Evolutionary conservation across 1,284 basidiomycete genomes (phyloP).

Genomic region (Melampsora americana): DNA sequence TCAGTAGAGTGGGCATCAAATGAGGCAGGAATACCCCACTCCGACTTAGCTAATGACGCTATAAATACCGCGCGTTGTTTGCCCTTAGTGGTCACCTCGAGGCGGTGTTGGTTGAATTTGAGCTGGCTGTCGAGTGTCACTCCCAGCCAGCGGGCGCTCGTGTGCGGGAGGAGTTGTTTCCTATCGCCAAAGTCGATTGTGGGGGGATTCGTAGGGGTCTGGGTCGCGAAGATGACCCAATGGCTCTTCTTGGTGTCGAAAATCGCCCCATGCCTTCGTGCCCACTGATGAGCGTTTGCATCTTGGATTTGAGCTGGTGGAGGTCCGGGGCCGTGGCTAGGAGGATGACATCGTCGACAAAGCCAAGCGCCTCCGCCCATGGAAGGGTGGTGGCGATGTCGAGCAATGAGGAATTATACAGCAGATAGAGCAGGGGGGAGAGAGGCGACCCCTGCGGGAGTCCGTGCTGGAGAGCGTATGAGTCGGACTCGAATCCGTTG

Average conservation of each 20-base stretch:
- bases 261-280: not conserved
- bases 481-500: not conserved
- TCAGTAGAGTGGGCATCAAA: not conserved
- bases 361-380: not conserved
- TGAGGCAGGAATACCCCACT: not conserved
- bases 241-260: not conserved
- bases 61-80: not conserved
- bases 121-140: conserved; percentile 4
- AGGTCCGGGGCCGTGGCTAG: not conserved
- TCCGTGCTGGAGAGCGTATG: not conserved
- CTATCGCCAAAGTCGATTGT: not conserved
- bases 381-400: not conserved
- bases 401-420: not conserved
- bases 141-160: conserved; percentile 5
- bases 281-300: not conserved
- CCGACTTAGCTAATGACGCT: not conserved
- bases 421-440: not conserved
- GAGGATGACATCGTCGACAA: not conserved
- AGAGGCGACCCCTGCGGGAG: not conserved
- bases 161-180: not conserved
- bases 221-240: not conserved
- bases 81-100: not conserved
- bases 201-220: too few species aligned
- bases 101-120: conserved; percentile 5
- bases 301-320: too few species aligned